Evolutionary conservation across 2,329 filamentous ascomycete genomes (phyloP), one percentile per base, ranked within the genome.

Genomic region (Stemphylium lycopersici): DNA sequence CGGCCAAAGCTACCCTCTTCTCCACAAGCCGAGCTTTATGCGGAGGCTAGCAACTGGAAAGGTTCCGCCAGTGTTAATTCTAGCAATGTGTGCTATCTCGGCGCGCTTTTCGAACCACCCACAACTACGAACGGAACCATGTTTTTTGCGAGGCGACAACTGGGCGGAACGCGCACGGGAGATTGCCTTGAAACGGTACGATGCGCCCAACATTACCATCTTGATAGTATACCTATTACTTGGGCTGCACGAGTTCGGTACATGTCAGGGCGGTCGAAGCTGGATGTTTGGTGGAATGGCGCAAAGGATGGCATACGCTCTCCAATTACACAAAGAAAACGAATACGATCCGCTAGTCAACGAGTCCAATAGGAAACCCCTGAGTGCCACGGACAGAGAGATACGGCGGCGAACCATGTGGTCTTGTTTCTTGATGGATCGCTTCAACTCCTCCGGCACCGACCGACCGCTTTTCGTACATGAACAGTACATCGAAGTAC

Each of bases 21-120:
- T 99, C 8, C 95, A 99, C 77, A 98, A 97, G 72, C 93, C 95
- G 33, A 98, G 93, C 72, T 98, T 96, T 73, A 96, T 98, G 90
- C 85, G 93, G 55, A 91, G 91, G 67, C 75, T 95, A 49, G 91
- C 89, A 67, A 84, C 87, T 55, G 89, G 90, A 26, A 88, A 88
- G 1, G 80, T 98, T 11, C 93, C 95, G 0, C 95, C 95, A 0
- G 93, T 98, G 10, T 80, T 99, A 12, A 87, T 96, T 48, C 83
- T 99, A n/a, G 91, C 93, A 6, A 90, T 99, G 8, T 98, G 95
- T 75, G 93, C 93, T 18, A 87, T 98, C 39, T 91, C 95, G n/a
- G 93, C 93, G 34, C 88, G 95, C 36, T 99, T 98, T 71, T 96
- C 93, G 1, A 90, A 87, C 16, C 93, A 96, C 72, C 91, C 93